Base-by-base conservation (phyloP, 129 eudicot species). In the Logfia minima region DNA sequence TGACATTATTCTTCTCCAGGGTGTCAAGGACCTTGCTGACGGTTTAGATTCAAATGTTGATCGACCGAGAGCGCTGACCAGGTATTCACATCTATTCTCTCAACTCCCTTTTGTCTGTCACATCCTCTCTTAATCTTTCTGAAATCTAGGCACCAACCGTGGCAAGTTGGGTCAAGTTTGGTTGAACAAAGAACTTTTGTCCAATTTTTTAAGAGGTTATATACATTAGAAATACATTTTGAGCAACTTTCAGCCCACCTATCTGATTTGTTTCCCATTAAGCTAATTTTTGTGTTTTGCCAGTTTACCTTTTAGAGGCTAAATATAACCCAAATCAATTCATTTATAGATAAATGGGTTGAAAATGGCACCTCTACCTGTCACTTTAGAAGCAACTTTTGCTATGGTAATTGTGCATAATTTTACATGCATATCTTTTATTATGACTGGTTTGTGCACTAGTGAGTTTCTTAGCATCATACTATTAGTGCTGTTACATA, bases 1-100 rank as follows among this genome's bases (percentile, higher is more conserved):
- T 82, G 61, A 56, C 63, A 16, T 55, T 18, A 69, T 56, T 59
- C 64, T 70, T 77, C 65, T 26, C n/a, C 82, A 82, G 85, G 84
- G 84, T 28, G 70, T 81, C 31, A 81, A 75, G 72, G 71, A 77
- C 21, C 72, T 82, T 65, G 85, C 78, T 7, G 78, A 77, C 28
- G 66, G 21, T 77, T 41, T 71, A 56, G 82, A 71, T 26, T 60
- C 65, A 43, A 79, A 82, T 24, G 85, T 37, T 45, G 28, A 11
- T 71, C 71, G 63, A 37, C 68, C 75, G n/a, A 77, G 75, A 70
- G 55, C 26, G 58, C n/a, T 77, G 41, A 81, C 76, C 71, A 82
- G 85, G 85, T 82, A 77, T 81, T 45, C n/a, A 28, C 51, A 8
- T 23, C 53, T 56, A 21, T 55, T 56, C 77, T 24, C 51, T 23